Evolutionary conservation across 2,329 filamentous ascomycete genomes (phyloP).

Genomic region (Chrysosporium queenslandicum): DNA sequence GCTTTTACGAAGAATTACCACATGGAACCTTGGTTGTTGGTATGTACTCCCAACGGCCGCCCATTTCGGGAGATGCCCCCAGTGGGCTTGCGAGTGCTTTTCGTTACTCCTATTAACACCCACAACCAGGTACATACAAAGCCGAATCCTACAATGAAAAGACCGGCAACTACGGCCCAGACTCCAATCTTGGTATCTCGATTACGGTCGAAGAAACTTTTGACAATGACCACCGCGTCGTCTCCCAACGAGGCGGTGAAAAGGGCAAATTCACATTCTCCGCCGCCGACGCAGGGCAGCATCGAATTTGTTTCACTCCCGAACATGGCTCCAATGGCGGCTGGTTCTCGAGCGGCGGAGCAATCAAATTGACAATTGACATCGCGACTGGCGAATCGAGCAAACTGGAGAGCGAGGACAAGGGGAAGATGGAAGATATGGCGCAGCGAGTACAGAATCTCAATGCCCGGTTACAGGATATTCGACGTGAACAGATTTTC

Average conservation of each 20-base stretch:
- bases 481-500: conserved; percentile 90
- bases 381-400: conserved; percentile 90
- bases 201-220: conserved; percentile 95
- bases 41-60: conserved; percentile 22
- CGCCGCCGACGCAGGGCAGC: conserved; percentile 86
- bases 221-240: conserved; percentile 93
- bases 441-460: conserved; percentile 80
- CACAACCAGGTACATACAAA: conserved; percentile 61
- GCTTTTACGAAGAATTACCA: conserved; percentile 95
- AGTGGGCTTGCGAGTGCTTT: not conserved
- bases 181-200: conserved; percentile 68
- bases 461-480: conserved; percentile 76
- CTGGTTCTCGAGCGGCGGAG: conserved; percentile 64
- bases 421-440: conserved; percentile 83
- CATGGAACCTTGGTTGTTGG: conserved; percentile 94
- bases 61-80: not conserved
- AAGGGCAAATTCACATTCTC: conserved; percentile 90
- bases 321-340: conserved; percentile 56
- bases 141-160: conserved; percentile 74
- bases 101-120: conserved; percentile 3
- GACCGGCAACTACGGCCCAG: conserved; percentile 57
- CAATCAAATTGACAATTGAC: conserved; percentile 76
- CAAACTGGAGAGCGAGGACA: conserved; percentile 86
- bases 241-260: conserved; percentile 67
- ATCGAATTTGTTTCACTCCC: conserved; percentile 89